phyloP scores from a whole-genome alignment of 139 green algal genomes.

The Chlorella sp. region DNA sequence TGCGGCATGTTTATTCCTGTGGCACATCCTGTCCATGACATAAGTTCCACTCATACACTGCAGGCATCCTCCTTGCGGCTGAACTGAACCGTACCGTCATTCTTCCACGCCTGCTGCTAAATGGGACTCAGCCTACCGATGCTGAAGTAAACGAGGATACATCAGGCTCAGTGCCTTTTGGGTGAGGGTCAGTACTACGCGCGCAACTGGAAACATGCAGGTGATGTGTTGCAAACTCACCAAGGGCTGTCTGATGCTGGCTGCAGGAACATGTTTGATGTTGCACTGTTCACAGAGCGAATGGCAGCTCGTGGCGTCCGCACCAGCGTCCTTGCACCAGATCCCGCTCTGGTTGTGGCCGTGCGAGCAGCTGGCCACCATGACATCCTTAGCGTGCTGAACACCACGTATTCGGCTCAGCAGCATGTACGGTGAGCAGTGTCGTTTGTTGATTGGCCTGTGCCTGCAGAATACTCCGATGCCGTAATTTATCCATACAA shows the following conservation, averaged over 20 bases:
- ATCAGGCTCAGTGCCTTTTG: not conserved
- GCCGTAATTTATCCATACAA: too few relatives aligned
- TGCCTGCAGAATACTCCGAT: too few relatives aligned
- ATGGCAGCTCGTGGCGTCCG: not conserved
- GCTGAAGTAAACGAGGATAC: not conserved
- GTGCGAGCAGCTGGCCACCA: not conserved
- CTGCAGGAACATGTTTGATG: not conserved
- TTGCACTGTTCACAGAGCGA: not conserved
- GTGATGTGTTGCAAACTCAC: too few relatives aligned
- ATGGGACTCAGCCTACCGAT: not conserved
- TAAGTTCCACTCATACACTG: not conserved
- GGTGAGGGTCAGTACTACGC: not conserved
- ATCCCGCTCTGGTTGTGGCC: not conserved
- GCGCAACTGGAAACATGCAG: too few relatives aligned
- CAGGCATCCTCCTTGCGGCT: not conserved
- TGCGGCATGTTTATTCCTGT: not conserved
- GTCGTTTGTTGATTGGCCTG: not conserved
- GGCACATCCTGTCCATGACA: too few relatives aligned
- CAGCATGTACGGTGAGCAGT: not conserved
- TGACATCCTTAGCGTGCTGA: not conserved
- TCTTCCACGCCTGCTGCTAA: not conserved
- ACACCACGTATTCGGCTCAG: not conserved
- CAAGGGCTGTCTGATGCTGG: not conserved
- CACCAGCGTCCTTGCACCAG: not conserved
- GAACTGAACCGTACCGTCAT: not conserved